Conservation (phyloP, 139 green algal genomes). For the Zygnema circumcarinatum region DNA sequence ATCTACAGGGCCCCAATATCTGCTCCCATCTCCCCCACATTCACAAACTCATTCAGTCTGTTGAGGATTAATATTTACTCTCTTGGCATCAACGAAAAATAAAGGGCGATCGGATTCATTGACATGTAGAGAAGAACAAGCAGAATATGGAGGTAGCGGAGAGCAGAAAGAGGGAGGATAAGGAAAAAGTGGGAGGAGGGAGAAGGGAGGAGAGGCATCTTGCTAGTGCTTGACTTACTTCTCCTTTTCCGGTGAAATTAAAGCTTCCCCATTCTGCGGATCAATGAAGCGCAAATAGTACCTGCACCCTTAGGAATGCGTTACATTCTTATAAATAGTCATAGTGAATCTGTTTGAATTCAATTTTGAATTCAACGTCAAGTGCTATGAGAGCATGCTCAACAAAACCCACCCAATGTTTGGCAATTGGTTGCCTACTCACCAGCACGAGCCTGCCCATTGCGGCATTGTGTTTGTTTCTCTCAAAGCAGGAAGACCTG, state of each 20-base stretch:
- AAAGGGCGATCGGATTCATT: slow-evolving; percentile 3
- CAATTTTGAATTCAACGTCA: too few relatives aligned
- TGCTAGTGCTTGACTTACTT: slow-evolving; percentile 60
- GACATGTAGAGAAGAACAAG: background rate
- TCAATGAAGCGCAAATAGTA: slow-evolving; percentile 98
- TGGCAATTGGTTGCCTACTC: slow-evolving; percentile 2
- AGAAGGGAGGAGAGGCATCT: slow-evolving; percentile 10
- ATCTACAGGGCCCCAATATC: slow-evolving; percentile 94
- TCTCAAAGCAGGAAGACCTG: slow-evolving; percentile 64
- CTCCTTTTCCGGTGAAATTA: slow-evolving; percentile 86
- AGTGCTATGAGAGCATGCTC: background rate
- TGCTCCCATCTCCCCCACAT: slow-evolving; percentile 7
- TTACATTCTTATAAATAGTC: too few relatives aligned
- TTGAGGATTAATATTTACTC: background rate
- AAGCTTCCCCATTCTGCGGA: slow-evolving; percentile 73
- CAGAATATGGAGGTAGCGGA: background rate
- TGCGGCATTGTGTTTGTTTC: slow-evolving; percentile 98
- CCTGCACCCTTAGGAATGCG: slow-evolving; percentile 42
- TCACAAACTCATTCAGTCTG: too few relatives aligned
- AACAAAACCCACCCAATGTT: background rate
- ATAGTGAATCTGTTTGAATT: too few relatives aligned
- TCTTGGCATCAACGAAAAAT: background rate
- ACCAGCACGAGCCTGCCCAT: slow-evolving; percentile 91
- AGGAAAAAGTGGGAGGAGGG: background rate
- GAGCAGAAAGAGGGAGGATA: background rate